A percentile compares a stretch with the other conserved stretches of the same genome.
These are phyloP conservation scores for Vaccinium vitisidaea DNA, from an alignment of 148 eudicot species.

Conservation along the genomic window DNA sequence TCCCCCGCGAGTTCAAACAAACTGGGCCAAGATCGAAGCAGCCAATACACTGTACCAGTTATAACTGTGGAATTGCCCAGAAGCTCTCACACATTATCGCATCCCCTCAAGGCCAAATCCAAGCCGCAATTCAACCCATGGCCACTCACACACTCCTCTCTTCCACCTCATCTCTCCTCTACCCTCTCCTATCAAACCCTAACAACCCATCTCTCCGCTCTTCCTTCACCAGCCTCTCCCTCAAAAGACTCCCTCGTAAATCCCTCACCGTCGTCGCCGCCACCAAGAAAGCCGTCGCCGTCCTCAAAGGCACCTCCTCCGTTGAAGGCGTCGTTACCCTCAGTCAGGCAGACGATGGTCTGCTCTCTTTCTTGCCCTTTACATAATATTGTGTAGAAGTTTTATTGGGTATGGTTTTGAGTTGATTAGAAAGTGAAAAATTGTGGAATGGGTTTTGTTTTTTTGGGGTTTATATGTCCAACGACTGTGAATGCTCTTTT, in stretches of 20 bases:
- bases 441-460: not conserved
- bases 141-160: constrained; percentile 47
- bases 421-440: constrained; percentile 5
- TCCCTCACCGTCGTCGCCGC: constrained; percentile 44
- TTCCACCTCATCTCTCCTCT: constrained; percentile 16
- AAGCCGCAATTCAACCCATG: constrained; percentile 43
- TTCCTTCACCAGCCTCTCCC: constrained; percentile 54
- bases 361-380: not conserved
- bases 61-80: not conserved
- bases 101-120: not conserved
- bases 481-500: no score
- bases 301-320: constrained; percentile 66
- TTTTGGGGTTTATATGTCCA: no score
- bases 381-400: not conserved
- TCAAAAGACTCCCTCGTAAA: constrained; percentile 29
- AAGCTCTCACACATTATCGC: not conserved
- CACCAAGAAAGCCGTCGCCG: constrained; percentile 61
- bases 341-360: constrained; percentile 66
- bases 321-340: constrained; percentile 91
- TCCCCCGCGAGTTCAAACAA: not conserved
- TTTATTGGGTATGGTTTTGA: not conserved
- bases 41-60: not conserved
- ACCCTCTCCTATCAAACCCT: constrained; percentile 23
- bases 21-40: not conserved
- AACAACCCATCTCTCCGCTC: constrained; percentile 30